These are phyloP conservation scores for Taxillus chinensis DNA, from an alignment of 164 flowering plant genomes.

Conservation along the genomic window DNA sequence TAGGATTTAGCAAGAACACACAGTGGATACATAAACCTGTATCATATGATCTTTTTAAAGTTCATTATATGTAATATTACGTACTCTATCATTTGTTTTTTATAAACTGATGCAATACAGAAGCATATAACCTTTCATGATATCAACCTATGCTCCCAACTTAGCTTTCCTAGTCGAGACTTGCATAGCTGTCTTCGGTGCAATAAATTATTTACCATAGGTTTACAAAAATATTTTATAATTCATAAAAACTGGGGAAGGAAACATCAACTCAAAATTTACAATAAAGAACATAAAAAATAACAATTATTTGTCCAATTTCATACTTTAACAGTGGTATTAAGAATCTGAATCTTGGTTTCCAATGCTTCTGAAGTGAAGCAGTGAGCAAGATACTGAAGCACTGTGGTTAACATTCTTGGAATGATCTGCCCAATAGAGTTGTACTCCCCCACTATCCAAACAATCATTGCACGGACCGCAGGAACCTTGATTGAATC, in stretches of 20 bases:
- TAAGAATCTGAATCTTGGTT: conserved; percentile 85
- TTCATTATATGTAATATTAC: too few relatives aligned
- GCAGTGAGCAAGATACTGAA: conserved; percentile 67
- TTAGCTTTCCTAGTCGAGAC: too few relatives aligned
- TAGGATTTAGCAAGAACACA: too few relatives aligned
- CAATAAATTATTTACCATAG: too few relatives aligned
- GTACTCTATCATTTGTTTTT: too few relatives aligned
- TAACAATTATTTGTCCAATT: background rate
- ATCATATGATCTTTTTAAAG: too few relatives aligned
- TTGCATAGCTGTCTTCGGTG: too few relatives aligned
- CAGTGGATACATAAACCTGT: too few relatives aligned
- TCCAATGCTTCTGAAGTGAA: conserved; percentile 68
- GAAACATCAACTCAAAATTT: background rate
- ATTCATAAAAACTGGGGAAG: background rate
- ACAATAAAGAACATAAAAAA: background rate
- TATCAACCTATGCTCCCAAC: too few relatives aligned
- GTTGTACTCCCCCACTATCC: conserved; percentile 88
- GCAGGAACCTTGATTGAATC: conserved; percentile 74
- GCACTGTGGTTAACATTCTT: conserved; percentile 44
- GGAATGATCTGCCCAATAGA: conserved; percentile 54
- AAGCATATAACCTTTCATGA: too few relatives aligned
- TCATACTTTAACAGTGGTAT: conserved; percentile 61
- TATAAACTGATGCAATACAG: too few relatives aligned
- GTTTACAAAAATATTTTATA: too few relatives aligned
- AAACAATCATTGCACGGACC: conserved; percentile 80